Evolutionary conservation across 352 stramenopile genomes (phyloP).

Genomic region (Globisporangium solare): DNA sequence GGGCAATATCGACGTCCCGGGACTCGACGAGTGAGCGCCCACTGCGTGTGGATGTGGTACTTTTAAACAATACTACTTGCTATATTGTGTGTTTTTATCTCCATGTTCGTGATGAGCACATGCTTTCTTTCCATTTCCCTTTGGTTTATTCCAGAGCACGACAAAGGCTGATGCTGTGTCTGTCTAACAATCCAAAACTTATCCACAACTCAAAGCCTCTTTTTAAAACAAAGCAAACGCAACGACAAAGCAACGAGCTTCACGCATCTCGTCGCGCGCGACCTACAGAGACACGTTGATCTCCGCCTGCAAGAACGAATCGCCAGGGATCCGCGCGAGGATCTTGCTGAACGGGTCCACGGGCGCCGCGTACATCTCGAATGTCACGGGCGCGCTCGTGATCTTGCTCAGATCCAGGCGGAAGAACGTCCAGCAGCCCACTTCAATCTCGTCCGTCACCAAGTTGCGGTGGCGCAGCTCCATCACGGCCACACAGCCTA

Average conservation of each 20-base stretch:
- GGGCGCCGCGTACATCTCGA: slow-evolving; percentile 86
- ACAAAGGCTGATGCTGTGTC: no score
- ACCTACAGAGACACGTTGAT: slow-evolving; percentile 84
- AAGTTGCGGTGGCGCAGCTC: slow-evolving; percentile 81
- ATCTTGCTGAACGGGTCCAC: slow-evolving; percentile 86
- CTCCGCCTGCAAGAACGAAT: slow-evolving; percentile 87
- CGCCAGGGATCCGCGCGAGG: slow-evolving; percentile 73
- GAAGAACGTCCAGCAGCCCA: slow-evolving; percentile 89
- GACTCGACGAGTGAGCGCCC: slow-evolving; percentile 3
- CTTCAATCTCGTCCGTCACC: slow-evolving; percentile 80
- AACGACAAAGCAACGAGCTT: neutral
- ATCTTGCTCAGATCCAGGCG: slow-evolving; percentile 86
- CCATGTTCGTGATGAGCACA: no score
- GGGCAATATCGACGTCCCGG: slow-evolving; percentile 16
- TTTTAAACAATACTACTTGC: no score
- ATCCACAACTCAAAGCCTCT: no score
- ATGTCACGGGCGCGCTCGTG: slow-evolving; percentile 78
- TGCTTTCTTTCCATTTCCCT: no score
- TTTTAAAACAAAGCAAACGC: neutral
- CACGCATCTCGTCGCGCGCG: neutral
- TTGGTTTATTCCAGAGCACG: no score
- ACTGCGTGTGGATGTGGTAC: neutral
- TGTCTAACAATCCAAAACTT: no score
- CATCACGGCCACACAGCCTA: slow-evolving; percentile 85
- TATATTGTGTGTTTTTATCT: no score